Conservation (phyloP, 2,329 filamentous ascomycete genomes). For the Neofusicoccum umdonicola region DNA sequence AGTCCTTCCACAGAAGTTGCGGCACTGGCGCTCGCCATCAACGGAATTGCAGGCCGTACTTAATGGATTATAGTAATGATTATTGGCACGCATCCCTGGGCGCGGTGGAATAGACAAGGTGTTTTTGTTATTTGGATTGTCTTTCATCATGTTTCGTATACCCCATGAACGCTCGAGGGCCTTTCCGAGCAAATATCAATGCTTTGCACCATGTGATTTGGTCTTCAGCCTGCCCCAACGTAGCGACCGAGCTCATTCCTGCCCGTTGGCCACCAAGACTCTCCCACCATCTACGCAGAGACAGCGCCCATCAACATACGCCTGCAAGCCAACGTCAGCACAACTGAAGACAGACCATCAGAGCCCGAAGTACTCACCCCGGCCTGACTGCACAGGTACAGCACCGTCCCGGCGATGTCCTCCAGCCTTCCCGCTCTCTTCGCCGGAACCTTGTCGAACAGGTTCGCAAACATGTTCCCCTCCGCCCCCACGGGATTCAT, state of each 20-base stretch:
- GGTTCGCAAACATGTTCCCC: conserved; percentile 41
- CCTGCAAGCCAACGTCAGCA: conserved; percentile 39
- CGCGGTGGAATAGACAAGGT: neutral
- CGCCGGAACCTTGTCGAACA: conserved; percentile 37
- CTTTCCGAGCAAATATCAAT: neutral
- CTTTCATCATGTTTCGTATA: neutral
- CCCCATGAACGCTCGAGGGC: neutral
- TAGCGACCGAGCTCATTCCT: neutral
- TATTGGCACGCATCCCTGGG: neutral
- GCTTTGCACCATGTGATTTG: no score
- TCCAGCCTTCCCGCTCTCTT: conserved; percentile 37
- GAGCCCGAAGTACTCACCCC: neutral
- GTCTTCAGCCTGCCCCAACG: no score
- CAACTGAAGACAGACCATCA: no score
- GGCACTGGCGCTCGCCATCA: conserved; percentile 36
- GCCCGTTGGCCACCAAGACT: conserved; percentile 40
- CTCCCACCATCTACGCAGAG: conserved; percentile 43
- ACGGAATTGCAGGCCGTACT: conserved; percentile 17
- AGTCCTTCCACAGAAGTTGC: conserved; percentile 29
- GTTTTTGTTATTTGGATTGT: neutral
- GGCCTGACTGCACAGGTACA: conserved; percentile 35
- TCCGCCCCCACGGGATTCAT: conserved; percentile 45
- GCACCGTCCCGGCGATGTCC: conserved; percentile 44
- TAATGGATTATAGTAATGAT: conserved; percentile 1
- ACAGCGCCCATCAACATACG: conserved; percentile 42